phyloP scores from a whole-genome alignment of 306 rosid genomes.

The Quillaja saponaria region DNA sequence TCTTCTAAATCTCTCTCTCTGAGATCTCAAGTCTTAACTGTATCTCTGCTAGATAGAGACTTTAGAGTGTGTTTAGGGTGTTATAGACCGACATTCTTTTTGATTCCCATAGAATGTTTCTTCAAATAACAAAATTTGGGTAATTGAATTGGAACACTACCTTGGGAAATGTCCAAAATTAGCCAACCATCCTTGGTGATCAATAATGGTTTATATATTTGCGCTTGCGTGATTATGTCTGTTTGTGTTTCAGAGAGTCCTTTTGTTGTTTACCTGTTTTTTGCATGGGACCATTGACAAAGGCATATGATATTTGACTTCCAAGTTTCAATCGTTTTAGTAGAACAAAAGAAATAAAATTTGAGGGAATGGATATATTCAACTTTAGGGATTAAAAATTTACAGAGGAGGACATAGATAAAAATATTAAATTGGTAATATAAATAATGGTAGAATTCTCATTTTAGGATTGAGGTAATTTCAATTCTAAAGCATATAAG shows the following conservation, averaged over 20 bases:
- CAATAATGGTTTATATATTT: not conserved
- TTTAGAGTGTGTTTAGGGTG: conserved; percentile 25
- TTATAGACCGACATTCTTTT: conserved; percentile 60
- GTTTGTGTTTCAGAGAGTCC: no score
- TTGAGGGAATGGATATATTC: no score
- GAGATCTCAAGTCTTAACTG: not conserved
- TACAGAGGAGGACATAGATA: no score
- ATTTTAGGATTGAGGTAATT: no score
- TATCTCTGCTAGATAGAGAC: not conserved
- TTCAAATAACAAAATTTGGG: conserved; percentile 28
- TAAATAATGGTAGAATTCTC: no score
- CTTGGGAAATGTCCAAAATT: conserved; percentile 33
- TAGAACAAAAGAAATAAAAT: no score
- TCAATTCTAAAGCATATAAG: no score
- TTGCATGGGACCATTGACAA: no score
- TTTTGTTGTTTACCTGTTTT: no score
- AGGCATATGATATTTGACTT: conserved; percentile 29
- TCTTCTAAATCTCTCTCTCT: conserved; percentile 21
- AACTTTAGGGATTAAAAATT: no score
- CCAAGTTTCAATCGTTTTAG: conserved; percentile 16
- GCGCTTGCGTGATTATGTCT: conserved; percentile 14
- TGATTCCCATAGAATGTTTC: conserved; percentile 38
- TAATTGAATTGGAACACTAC: conserved; percentile 14
- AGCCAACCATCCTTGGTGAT: not conserved
- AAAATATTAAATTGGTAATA: no score